Conservation (phyloP, 768 basidiomycete species). For the Psilocybe cubensis region DNA sequence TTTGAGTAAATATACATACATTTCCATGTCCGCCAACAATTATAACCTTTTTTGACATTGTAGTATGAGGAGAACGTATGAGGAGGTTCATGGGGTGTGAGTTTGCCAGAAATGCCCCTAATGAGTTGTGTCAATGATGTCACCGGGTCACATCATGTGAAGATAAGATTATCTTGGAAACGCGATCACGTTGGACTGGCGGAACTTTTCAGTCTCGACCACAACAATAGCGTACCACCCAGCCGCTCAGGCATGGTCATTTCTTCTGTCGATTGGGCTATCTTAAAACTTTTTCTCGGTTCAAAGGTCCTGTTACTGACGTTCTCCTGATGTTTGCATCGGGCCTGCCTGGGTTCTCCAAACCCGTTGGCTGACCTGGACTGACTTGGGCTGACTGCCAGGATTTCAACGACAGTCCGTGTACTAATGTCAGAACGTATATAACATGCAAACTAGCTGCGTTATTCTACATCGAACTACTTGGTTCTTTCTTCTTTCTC, state of each 20-base stretch:
- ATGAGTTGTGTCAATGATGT: neutral
- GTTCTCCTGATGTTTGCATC: no score
- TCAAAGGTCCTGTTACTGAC: no score
- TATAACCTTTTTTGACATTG: constrained; percentile 43
- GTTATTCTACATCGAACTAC: neutral
- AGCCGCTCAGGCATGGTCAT: no score
- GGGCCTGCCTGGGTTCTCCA: no score
- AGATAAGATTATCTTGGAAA: constrained; percentile 9
- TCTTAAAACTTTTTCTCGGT: no score
- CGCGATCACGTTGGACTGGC: no score
- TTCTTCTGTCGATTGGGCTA: no score
- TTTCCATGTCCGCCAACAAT: constrained; percentile 61
- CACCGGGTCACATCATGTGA: neutral
- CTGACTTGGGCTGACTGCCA: neutral
- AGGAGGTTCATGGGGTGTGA: neutral
- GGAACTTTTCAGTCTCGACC: no score
- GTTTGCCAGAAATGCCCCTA: no score
- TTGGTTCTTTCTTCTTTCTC: neutral
- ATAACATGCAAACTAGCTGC: neutral
- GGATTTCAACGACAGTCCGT: neutral
- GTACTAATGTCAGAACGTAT: neutral
- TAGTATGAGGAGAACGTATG: neutral
- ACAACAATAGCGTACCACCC: no score
- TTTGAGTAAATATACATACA: constrained; percentile 26
- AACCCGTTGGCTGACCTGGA: no score